Percentiles rank a stretch among this genome's conserved stretches.
Evolutionary conservation across 768 basidiomycete genomes (phyloP).

Genomic region (Rhodosporidiobolus odoratus): DNA sequence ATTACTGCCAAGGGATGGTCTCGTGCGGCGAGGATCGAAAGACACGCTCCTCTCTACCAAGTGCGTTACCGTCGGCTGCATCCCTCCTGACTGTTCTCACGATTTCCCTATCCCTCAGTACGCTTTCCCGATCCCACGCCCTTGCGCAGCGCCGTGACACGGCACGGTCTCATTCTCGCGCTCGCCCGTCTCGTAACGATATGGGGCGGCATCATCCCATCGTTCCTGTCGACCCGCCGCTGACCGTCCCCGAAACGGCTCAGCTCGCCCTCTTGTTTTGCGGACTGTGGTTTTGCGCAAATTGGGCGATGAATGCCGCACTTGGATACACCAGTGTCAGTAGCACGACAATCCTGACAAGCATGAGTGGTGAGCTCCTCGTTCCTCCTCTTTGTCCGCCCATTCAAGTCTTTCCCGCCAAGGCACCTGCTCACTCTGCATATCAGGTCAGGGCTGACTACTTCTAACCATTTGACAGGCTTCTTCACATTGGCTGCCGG

Average conservation of each 20-base stretch:
- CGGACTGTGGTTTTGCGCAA: constrained; percentile 83
- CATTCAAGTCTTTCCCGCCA: too few relatives aligned
- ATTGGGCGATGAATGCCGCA: constrained; percentile 80
- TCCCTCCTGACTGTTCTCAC: neutral
- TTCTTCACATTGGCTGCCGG: constrained; percentile 90
- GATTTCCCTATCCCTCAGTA: neutral
- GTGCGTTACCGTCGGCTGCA: neutral
- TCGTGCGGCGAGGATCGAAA: constrained; percentile 3
- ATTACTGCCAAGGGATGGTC: neutral
- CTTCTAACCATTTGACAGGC: constrained; percentile 58
- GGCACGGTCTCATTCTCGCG: constrained; percentile 27
- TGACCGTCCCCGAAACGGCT: constrained; percentile 67
- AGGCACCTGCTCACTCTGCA: too few relatives aligned
- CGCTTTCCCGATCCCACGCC: neutral
- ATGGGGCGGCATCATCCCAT: constrained; percentile 18
- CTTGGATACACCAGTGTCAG: constrained; percentile 88
- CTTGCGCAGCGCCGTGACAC: constrained; percentile 18
- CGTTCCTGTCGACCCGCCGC: constrained; percentile 45
- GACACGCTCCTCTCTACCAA: neutral
- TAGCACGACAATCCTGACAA: constrained; percentile 80
- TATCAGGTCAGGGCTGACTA: too few relatives aligned
- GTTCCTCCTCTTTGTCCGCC: neutral
- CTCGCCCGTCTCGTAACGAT: constrained; percentile 21
- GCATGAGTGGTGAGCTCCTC: constrained; percentile 84
- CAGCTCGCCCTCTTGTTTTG: constrained; percentile 73